phyloP scores from a whole-genome alignment of 2,329 filamentous ascomycete genomes.

The Penicillium sp. region DNA sequence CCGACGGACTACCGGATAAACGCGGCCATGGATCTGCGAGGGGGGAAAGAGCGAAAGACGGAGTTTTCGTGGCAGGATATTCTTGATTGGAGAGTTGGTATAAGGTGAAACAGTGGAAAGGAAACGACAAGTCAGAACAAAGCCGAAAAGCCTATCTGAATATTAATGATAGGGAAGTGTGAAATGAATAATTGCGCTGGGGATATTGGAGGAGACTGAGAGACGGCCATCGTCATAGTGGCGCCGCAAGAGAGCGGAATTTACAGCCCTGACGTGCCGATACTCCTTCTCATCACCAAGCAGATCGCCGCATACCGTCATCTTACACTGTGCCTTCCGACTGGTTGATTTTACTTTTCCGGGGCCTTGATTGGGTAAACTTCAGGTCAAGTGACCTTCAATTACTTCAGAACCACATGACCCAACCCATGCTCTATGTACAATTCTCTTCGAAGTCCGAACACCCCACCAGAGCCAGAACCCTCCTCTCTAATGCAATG shows the following conservation, averaged over 20 bases:
- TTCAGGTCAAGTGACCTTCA: conserved; percentile 2
- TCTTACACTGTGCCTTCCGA: conserved; percentile 27
- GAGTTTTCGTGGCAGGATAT: background rate
- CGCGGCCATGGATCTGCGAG: conserved; percentile 27
- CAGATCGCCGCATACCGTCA: conserved; percentile 23
- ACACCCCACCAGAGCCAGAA: background rate
- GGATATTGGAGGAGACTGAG: conserved; percentile 13
- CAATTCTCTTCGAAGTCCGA: background rate
- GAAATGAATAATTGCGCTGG: conserved; percentile 14
- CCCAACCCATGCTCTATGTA: conserved; percentile 1
- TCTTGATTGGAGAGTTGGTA: background rate
- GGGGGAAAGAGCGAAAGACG: background rate
- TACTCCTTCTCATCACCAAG: conserved; percentile 31
- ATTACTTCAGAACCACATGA: background rate
- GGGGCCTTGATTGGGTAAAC: background rate
- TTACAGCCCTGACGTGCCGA: conserved; percentile 39
- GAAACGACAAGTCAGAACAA: background rate
- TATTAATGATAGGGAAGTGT: background rate
- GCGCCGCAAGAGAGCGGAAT: conserved; percentile 25
- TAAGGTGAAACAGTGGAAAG: background rate
- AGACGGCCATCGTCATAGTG: conserved; percentile 21
- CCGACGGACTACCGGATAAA: conserved; percentile 37
- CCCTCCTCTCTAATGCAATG: conserved; percentile 19
- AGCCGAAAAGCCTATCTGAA: background rate
- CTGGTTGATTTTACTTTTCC: conserved; percentile 18